Evolutionary conservation across 164 flowering plant genomes (phyloP).

Genomic region (Vitis vinifera): ASM3070453v1 NC_081823.1:7121501-7122000

Average conservation of each 20-base stretch:
- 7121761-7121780: no score
- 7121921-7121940: not conserved
- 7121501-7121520: slow-evolving; percentile 78
- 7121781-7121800: no score
- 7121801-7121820: no score
- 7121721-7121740: no score
- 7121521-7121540: slow-evolving; percentile 96
- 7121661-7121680: no score
- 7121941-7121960: not conserved
- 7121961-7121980: no score
- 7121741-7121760: no score
- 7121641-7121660: not conserved
- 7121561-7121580: slow-evolving; percentile 90
- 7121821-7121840: no score
- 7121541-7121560: slow-evolving; percentile 94
- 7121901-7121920: not conserved
- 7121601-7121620: not conserved
- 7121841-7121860: no score
- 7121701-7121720: no score
- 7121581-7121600: slow-evolving; percentile 64
- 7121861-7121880: not conserved
- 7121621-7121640: not conserved
- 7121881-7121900: not conserved
- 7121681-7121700: no score
- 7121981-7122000: slow-evolving; percentile 3